Evolutionary conservation across 2,329 filamentous ascomycete genomes (phyloP), one percentile per base, ranked within the genome.

Genomic region (Periconia sp.): DNA sequence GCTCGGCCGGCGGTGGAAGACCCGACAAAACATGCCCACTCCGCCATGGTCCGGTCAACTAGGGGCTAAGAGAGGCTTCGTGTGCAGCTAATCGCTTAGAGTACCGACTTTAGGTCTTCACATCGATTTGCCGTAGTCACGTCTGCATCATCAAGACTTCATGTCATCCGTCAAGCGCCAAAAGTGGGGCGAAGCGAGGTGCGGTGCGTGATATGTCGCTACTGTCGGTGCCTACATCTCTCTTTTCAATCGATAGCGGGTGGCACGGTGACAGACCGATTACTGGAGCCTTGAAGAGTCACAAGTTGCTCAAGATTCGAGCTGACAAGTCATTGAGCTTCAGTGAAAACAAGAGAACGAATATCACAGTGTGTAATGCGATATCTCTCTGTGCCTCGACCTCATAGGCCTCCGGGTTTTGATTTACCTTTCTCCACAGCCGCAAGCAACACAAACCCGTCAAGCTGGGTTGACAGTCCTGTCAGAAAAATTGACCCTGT

Each of bases 1-100:
- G 46, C 37, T 52, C 39, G 43, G 45, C 54, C 57, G 55, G 59
- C 58, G 61, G 63, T 63, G 58, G 57, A 38, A 36, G 42, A 55
- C 57, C 61, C 50, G 57, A 56, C 63, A 64, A 50, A 56, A 52
- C 60, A 63, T 39, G 38, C 25, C 34, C 41, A 32, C 32, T 17
- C 32, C 22, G 16, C 15, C 7, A 6, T 26, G 29, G 33, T 54
- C 42, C 48, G 50, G 48, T 58, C 44, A 59, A 43, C 36, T 23
- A 18, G 8, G 13, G n/a, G n/a, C n/a, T n/a, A n/a, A n/a, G n/a
- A n/a, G n/a, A n/a, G n/a, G n/a, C n/a, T n/a, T n/a, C n/a, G n/a
- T n/a, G n/a, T n/a, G n/a, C n/a, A n/a, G n/a, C n/a, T n/a, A n/a
- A n/a, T n/a, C n/a, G n/a, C n/a, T n/a, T n/a, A n/a, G n/a, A n/a